Conservation (phyloP, 345 rosid species). For the Lumnitzera racemosa region DNA sequence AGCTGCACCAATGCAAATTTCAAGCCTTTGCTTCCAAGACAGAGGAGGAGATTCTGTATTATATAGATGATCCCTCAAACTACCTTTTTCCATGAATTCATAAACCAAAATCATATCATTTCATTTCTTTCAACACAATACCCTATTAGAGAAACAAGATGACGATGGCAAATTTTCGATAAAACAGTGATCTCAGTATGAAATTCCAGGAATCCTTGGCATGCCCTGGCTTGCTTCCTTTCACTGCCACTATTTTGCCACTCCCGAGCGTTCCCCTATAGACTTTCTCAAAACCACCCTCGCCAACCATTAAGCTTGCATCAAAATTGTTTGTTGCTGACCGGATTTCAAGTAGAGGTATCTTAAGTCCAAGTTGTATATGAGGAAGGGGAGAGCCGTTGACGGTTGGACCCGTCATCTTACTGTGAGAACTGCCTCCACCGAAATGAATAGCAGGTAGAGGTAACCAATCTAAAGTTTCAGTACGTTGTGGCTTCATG, state of each 20-base stretch:
- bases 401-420: constrained; percentile 10
- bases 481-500: constrained; percentile 12
- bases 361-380: constrained; percentile 29
- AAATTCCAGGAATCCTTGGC: constrained; percentile 45
- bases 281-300: constrained; percentile 42
- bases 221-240: constrained; percentile 35
- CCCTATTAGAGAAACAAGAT: constrained; percentile 65
- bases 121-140: constrained; percentile 49
- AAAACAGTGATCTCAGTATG: constrained; percentile 45
- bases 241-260: constrained; percentile 40
- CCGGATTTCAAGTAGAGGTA: constrained; percentile 30
- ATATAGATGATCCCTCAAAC: constrained; percentile 43
- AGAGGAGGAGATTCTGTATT: constrained; percentile 23
- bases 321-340: constrained; percentile 37
- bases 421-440: constrained; percentile 19
- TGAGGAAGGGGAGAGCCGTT: constrained; percentile 15
- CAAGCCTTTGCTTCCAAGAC: constrained; percentile 48
- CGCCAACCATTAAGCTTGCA: constrained; percentile 27
- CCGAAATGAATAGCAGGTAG: constrained; percentile 2
- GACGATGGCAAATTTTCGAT: constrained; percentile 56
- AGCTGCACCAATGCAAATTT: constrained; percentile 57
- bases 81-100: constrained; percentile 53
- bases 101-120: constrained; percentile 67
- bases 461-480: constrained; percentile 20
- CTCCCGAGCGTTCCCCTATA: constrained; percentile 29